These are phyloP conservation scores for Cladosporium phlei DNA, from an alignment of 2,329 filamentous ascomycete genomes.

Conservation along the genomic window DNA sequence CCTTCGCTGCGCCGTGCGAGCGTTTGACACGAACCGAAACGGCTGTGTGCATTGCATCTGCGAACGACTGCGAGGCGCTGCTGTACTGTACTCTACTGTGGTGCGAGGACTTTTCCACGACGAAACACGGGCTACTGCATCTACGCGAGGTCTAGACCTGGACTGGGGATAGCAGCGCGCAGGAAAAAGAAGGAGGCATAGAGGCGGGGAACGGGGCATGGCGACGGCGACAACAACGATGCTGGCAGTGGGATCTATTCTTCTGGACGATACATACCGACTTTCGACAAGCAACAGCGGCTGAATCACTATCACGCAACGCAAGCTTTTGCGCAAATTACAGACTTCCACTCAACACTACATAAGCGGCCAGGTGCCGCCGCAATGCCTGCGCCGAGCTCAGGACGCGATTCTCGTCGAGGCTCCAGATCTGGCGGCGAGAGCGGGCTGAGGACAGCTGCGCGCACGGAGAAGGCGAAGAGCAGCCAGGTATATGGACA, in stretches of 20 bases:
- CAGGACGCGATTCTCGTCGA: conserved; percentile 18
- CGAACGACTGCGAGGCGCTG: conserved; percentile 10
- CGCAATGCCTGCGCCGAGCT: conserved; percentile 19
- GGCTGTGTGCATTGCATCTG: conserved; percentile 10
- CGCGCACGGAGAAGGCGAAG: conserved; percentile 25
- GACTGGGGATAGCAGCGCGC: no score
- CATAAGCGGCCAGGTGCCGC: conserved; percentile 12
- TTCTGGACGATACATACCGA: conserved; percentile 9
- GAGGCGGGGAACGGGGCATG: conserved; percentile 2
- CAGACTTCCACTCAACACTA: neutral
- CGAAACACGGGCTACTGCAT: conserved; percentile 1
- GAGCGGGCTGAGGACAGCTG: conserved; percentile 15
- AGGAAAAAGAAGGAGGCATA: conserved; percentile 2
- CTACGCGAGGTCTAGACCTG: conserved; percentile 5
- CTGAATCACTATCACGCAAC: conserved; percentile 1
- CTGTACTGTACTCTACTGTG: neutral
- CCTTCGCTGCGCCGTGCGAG: neutral
- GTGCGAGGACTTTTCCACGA: conserved; percentile 1
- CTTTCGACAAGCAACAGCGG: conserved; percentile 6
- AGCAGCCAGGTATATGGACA: conserved; percentile 19
- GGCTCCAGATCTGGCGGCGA: conserved; percentile 17
- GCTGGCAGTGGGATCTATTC: conserved; percentile 13
- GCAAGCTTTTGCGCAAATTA: neutral
- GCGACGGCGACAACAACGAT: conserved; percentile 12
- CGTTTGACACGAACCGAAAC: conserved; percentile 1